Conservation (phyloP, 129 eudicot genomes). For the Flaveria bidentis region DNA sequence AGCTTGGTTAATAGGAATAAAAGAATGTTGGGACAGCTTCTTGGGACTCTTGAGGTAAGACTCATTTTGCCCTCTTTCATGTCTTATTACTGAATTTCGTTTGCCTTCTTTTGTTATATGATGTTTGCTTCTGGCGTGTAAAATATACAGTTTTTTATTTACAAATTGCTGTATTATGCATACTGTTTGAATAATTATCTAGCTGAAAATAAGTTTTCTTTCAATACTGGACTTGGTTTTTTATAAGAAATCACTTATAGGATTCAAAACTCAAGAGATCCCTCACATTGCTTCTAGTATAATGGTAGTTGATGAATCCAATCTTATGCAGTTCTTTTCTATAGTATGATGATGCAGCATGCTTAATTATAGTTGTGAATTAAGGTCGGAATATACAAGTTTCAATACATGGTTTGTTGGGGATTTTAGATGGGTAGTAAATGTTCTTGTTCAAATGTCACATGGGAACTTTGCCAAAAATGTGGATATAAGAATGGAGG, state of each 20-base stretch:
- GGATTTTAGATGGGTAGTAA: conserved; percentile 1
- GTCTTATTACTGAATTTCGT: background rate
- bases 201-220: background rate
- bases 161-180: background rate
- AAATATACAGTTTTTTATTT: background rate
- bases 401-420: background rate
- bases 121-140: conserved; percentile 11
- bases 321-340: background rate
- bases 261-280: background rate
- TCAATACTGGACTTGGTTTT: background rate
- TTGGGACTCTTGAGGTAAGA: conserved; percentile 89
- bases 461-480: conserved; percentile 16
- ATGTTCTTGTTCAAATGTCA: conserved; percentile 12
- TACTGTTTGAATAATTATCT: background rate
- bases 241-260: background rate
- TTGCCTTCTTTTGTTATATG: background rate
- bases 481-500: background rate
- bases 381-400: background rate
- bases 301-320: background rate
- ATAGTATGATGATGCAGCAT: background rate
- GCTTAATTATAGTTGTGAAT: background rate
- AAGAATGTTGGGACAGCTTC: conserved; percentile 92
- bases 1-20: conserved; percentile 81
- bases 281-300: background rate
- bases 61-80: conserved; percentile 14